Percentiles rank a stretch among this genome's conserved stretches.
These are phyloP conservation scores for Kodamaea ohmeri DNA, from an alignment of 1,139 yeast species.

Conservation along the genomic window DNA sequence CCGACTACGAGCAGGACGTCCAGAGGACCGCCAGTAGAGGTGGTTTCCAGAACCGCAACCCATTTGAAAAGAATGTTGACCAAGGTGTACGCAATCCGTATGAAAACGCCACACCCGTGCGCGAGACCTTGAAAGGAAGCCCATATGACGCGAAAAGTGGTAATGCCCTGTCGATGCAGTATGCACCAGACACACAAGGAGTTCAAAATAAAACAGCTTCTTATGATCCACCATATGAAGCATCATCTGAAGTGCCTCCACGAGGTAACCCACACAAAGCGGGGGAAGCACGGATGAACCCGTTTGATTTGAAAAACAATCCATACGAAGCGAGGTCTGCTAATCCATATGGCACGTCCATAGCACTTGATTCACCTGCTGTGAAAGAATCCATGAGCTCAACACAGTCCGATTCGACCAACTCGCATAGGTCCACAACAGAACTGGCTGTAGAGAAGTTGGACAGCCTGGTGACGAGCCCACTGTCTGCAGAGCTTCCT, in stretches of 20 bases:
- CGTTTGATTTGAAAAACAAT: neutral
- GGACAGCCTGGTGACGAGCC: conserved; percentile 12
- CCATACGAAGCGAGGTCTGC: neutral
- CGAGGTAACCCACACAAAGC: neutral
- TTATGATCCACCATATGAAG: no score
- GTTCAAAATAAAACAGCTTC: no score
- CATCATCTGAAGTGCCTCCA: no score
- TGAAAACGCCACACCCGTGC: conserved; percentile 2
- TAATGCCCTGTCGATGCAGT: neutral
- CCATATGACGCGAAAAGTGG: neutral
- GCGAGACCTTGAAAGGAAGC: neutral
- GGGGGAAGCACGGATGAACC: neutral
- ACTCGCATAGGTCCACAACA: conserved; percentile 9
- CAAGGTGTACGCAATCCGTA: neutral
- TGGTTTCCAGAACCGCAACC: conserved; percentile 4
- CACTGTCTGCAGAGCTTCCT: conserved; percentile 10
- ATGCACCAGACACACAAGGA: no score
- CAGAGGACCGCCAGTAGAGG: no score
- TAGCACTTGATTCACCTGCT: neutral
- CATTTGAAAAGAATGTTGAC: conserved; percentile 4
- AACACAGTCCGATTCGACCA: conserved; percentile 9
- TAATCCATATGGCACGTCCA: neutral
- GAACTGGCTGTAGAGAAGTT: conserved; percentile 10
- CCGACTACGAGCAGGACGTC: no score
- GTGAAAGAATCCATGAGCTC: conserved; percentile 4